Conservation (phyloP, 495 filamentous ascomycete genomes). For the Endocarpon pusillum region DNA sequence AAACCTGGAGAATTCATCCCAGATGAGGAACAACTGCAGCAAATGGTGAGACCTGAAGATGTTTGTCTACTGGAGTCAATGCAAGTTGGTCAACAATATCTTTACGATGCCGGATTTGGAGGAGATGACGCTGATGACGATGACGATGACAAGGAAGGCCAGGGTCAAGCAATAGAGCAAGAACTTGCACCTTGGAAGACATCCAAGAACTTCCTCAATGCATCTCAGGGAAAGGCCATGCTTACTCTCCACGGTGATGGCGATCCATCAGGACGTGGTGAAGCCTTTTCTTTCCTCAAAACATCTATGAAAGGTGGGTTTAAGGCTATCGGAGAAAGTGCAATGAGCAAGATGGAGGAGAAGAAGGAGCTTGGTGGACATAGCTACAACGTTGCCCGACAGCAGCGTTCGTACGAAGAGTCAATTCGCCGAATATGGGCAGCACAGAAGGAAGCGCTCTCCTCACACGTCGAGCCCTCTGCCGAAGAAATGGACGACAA, state of each 20-base stretch:
- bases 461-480: conserved; percentile 42
- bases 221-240: conserved; percentile 93
- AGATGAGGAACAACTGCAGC: conserved; percentile 57
- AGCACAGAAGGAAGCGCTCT: conserved; percentile 62
- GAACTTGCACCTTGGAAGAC: conserved; percentile 89
- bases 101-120: conserved; percentile 64
- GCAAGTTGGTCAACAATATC: conserved; percentile 78
- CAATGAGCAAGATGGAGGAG: conserved; percentile 69
- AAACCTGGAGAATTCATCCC: conserved; percentile 50
- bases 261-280: conserved; percentile 85
- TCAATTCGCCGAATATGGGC: conserved; percentile 83
- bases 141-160: conserved; percentile 47
- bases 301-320: conserved; percentile 98
- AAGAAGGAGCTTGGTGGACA: conserved; percentile 86
- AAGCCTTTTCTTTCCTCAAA: conserved; percentile 88
- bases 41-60: conserved; percentile 87
- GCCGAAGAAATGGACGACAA: conserved; percentile 51
- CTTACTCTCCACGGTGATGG: conserved; percentile 83
- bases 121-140: conserved; percentile 58
- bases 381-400: conserved; percentile 87
- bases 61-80: conserved; percentile 88
- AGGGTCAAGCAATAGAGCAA: conserved; percentile 60
- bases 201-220: conserved; percentile 86
- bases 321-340: conserved; percentile 75
- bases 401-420: conserved; percentile 76